phyloP scores from a whole-genome alignment of 192 early-diverging fungal genomes.

The Lunasporangiospora selenospora region DNA sequence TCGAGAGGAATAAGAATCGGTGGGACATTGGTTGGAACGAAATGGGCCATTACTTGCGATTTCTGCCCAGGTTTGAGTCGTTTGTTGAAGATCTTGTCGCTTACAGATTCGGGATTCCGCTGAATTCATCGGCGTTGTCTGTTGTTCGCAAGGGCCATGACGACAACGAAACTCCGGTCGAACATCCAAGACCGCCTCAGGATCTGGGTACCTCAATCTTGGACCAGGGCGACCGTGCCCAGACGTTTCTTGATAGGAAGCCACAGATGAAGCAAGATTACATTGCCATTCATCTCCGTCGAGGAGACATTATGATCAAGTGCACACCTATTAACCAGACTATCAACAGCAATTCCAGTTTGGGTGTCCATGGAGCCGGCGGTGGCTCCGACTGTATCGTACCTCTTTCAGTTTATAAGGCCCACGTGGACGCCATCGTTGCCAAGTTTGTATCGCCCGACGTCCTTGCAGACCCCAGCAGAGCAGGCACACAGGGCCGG shows the following conservation, averaged over 20 bases:
- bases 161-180: background rate
- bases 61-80: conserved; percentile 29
- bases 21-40: conserved; percentile 22
- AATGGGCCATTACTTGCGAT: conserved; percentile 17
- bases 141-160: no score
- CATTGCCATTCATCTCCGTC: conserved; percentile 34
- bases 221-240: conserved; percentile 10
- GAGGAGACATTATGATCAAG: conserved; percentile 31
- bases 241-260: conserved; percentile 23
- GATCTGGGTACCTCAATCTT: conserved; percentile 31
- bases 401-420: conserved; percentile 24
- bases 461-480: background rate
- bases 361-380: no score
- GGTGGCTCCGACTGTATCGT: conserved; percentile 35
- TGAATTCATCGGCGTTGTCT: no score
- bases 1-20: conserved; percentile 13
- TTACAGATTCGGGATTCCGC: conserved; percentile 21
- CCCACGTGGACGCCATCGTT: conserved; percentile 22
- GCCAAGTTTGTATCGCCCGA: background rate
- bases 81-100: conserved; percentile 39
- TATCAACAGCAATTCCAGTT: no score
- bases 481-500: no score
- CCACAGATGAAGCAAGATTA: conserved; percentile 15
- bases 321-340: conserved; percentile 6
- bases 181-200: conserved; percentile 22